Base-by-base conservation (phyloP, 2,329 filamentous ascomycete genomes). In the Cercospora beticola region DNA sequence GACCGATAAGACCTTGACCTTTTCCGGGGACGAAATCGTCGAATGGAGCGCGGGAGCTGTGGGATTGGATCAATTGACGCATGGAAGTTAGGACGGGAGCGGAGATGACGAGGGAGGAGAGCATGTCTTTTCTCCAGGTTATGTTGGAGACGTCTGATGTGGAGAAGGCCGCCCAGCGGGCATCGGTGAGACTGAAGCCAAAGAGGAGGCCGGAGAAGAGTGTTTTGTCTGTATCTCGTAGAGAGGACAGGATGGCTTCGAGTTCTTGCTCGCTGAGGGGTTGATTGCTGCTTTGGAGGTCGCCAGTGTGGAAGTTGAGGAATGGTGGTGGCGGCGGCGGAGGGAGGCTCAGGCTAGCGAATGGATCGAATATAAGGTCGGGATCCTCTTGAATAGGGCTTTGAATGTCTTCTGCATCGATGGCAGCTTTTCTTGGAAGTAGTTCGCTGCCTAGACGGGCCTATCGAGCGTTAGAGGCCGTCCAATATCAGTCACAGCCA, bases 1-100 rank as follows among this genome's bases (percentile, higher is more conserved):
- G 56, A 1, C 62, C 67, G 7, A 68, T 65, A 1, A 68, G 63
- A 8, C 67, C 67, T n/a, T 23, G 62, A 0, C 67, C 67, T 54
- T 68, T 68, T 0, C 58, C 40, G 3, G 31, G 57, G 46, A 66
- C 52, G 21, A 65, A 62, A 10, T 68, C 63, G 21, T 67, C 65
- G 21, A 67, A 62, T 7, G 60, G 23, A 2, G 40, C 4, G 40
- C 60, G 60, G 21, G 23, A 18, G 40, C 60, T 62, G 40, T 62
- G 60, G 14, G 40, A 52, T 21, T 62, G 60, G 40, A 62, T 62
- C 6, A 62, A 26, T 31, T 62, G 60, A 6, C 60, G 60, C 60
- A 62, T 62, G 12, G 21, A 52, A n/a, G 36, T 33, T 1, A 62
- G 6, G 4, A 62, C 60, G 2, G 60, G 40, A 3, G 60, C 40